Evolutionary conservation across 1,284 basidiomycete species (phyloP), one percentile per base, ranked within the genome.

Genomic region (Papiliotrema flavescens): DNA sequence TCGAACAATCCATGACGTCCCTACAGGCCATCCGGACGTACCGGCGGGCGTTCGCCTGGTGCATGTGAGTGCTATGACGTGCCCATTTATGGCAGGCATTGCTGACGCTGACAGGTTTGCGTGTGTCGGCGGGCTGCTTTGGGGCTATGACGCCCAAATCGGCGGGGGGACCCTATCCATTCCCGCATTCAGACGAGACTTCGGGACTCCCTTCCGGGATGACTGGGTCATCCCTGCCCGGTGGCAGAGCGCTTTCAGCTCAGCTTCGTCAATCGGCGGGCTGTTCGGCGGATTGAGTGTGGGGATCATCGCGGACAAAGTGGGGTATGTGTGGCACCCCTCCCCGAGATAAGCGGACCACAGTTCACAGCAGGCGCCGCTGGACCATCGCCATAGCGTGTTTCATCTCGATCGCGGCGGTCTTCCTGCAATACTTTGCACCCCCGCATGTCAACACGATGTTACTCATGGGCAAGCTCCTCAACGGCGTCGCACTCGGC

Each of bases 351-450:
- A 6, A 19, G n/a, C 8, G 11, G 22, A 22, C 39, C 6, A 22
- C 6, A 22, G 17, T 17, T 9, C 49, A n/a, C 37, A 13, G 8
- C 23, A 63, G 61, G 14, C 57, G 56, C 7, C 54, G 61, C 15
- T 51, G 51, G 6, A 40, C 59, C 13, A 50, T 56, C 5, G 59
- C 48, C 11, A 23, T 57, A 11, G 59, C 59, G 7, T 57, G 55
- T 43, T 9, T 56, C 24, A 52, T 63, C 34, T 58, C 61, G 13
- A 57, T 55, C 28, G 44, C 32, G 22, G 53, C 49, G 6, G 53
- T 60, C 49, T 57, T 62, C 47, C 47, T 62, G 9, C 61, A 62
- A 37, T 62, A 60, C 61, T 60, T 62, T 48, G 50, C 52, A 15
- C 57, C 61, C 1, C 23, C 55, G 5, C 59, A 63, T 39, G 35